Evolutionary conservation across 345 rosid species (phyloP), one percentile per base, ranked within the genome.

Genomic region (Salix koriyanagi): DNA sequence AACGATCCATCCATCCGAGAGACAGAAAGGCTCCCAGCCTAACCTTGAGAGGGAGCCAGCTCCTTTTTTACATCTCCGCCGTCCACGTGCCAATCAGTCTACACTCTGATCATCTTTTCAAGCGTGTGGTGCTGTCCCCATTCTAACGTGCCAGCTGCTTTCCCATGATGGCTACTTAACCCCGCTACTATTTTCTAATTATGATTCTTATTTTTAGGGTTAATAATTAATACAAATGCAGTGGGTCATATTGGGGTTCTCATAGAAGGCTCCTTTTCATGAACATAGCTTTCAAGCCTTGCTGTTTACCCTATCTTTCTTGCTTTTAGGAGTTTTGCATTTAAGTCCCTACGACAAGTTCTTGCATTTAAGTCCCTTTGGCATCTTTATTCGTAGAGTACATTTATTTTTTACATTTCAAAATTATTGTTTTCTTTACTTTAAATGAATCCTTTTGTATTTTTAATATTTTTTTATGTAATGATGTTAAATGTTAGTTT

Each of bases 71-170:
- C 54, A 56, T 71, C 23, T n/a, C 58, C 32, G 25, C 82, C 75
- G 72, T 75, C 77, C 75, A 75, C 68, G 75, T 65, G 69, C 56
- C 52, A 4, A 23, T 4, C 12, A 4, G 5, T 7, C 1, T 0
- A 10, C 28, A 12, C 14, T 4, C 64, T 6, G 69, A n/a, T 74
- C 25, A 52, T 74, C 4, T 26, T 32, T 36, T 23, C 61, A 52
- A 52, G 23, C 75, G 70, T 74, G 76, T 70, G 73, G 0, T 21
- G 75, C 52, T 26, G 52, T 41, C 61, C 56, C 12, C n/a, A 7
- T 21, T 21, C 37, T 48, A 78, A 16, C 72, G 69, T 67, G 73
- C 72, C 75, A 77, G 65, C 75, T 52, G 42, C 71, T 11, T 72
- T 36, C 30, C 14, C 7, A 12, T 39, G 42, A 58, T 23, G 6